These are phyloP conservation scores for Schoenoplectus triqueter DNA, from an alignment of 202 grass and related monocot species.

Conservation along the genomic window DNA sequence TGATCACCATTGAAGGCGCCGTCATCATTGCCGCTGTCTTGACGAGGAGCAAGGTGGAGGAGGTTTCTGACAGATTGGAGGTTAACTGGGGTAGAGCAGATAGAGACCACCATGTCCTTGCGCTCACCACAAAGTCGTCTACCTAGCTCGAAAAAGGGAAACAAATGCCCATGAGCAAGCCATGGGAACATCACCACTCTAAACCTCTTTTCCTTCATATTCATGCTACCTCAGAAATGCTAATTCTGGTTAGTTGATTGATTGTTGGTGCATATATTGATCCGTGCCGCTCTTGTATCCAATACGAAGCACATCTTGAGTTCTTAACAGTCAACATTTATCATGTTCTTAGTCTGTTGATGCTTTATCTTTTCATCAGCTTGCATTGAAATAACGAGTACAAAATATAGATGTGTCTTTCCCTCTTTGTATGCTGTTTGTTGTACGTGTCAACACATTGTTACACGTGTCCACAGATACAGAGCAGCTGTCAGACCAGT, in stretches of 20 bases:
- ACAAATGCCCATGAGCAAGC: conserved; percentile 76
- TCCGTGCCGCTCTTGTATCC: neutral
- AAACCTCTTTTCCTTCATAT: conserved; percentile 21
- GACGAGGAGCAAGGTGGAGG: neutral
- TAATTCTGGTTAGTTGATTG: neutral
- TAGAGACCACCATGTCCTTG: conserved; percentile 49
- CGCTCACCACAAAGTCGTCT: conserved; percentile 23
- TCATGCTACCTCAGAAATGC: conserved; percentile 5
- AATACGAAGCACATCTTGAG: neutral
- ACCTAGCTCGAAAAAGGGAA: conserved; percentile 71
- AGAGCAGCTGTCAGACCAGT: neutral
- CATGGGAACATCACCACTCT: conserved; percentile 70
- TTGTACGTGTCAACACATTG: neutral
- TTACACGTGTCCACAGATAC: conserved; percentile 9
- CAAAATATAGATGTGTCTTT: neutral
- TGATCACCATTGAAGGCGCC: neutral
- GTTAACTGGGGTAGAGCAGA: conserved; percentile 76
- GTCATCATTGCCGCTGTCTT: neutral
- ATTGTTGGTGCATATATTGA: too few relatives aligned
- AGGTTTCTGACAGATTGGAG: conserved; percentile 48
- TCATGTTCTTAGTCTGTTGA: neutral
- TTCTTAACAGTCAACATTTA: neutral
- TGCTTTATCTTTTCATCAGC: neutral
- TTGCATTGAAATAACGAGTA: neutral
- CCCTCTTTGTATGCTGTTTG: neutral